Evolutionary conservation across 1,139 yeast genomes (phyloP).

Genomic region (Yamadazyma jaroonii): DNA sequence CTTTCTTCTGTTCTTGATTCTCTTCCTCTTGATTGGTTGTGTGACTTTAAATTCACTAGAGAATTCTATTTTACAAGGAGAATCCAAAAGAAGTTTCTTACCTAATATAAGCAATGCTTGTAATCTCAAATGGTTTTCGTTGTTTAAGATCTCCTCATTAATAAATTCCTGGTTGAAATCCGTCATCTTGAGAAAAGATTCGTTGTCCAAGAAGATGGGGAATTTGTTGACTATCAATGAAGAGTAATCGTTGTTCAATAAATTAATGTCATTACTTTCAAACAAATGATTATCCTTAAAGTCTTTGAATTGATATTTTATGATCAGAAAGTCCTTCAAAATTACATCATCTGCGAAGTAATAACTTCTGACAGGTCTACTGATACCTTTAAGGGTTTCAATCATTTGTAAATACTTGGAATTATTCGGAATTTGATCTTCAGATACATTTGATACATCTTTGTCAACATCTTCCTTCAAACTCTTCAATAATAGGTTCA

Average conservation of each 20-base stretch:
- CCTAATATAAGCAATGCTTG: constrained; percentile 8
- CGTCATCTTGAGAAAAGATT: constrained; percentile 4
- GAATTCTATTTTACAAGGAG: constrained; percentile 7
- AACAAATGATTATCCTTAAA: constrained; percentile 53
- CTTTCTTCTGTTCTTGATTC: background rate
- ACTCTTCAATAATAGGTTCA: constrained; percentile 7
- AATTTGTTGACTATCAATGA: constrained; percentile 16
- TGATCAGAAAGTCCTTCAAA: constrained; percentile 55
- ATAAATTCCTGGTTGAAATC: constrained; percentile 1
- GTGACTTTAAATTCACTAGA: constrained; percentile 3
- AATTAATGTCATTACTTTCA: constrained; percentile 25
- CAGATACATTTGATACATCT: background rate
- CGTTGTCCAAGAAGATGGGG: constrained; percentile 29
- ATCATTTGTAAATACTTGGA: constrained; percentile 6
- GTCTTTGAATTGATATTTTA: constrained; percentile 54
- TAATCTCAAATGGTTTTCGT: constrained; percentile 8
- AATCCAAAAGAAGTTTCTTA: constrained; percentile 8
- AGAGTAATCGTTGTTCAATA: constrained; percentile 33
- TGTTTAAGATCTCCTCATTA: constrained; percentile 4
- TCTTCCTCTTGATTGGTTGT: constrained; percentile 5
- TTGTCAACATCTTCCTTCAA: constrained; percentile 1
- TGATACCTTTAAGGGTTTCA: constrained; percentile 4
- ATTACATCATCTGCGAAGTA: constrained; percentile 64
- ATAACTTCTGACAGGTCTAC: constrained; percentile 43
- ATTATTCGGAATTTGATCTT: constrained; percentile 7